Evolutionary conservation across 2,329 filamentous ascomycete species (phyloP).

Genomic region (Metarhizium robertsii): DNA sequence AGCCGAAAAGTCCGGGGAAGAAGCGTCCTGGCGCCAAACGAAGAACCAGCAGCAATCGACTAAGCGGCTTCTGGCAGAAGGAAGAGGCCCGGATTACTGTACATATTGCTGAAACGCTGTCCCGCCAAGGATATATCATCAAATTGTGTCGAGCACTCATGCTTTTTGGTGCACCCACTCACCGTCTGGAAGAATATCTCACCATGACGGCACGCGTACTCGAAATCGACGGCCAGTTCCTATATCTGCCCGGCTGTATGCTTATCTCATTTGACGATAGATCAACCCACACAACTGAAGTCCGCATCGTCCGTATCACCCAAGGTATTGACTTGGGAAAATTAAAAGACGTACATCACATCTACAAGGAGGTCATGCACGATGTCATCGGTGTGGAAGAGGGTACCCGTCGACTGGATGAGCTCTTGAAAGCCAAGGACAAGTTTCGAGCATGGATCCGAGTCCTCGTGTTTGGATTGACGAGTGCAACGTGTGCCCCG

Average conservation of each 20-base stretch:
- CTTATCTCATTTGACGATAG: conserved; percentile 78
- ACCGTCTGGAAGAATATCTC: conserved; percentile 84
- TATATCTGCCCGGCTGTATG: conserved; percentile 89
- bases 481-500: conserved; percentile 61
- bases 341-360: conserved; percentile 49
- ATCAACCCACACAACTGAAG: conserved; percentile 55
- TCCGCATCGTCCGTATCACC: conserved; percentile 50
- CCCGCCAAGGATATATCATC: conserved; percentile 72
- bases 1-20: conserved; percentile 16
- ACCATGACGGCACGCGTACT: conserved; percentile 75
- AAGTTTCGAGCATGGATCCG: conserved; percentile 44
- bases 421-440: conserved; percentile 42
- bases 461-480: conserved; percentile 62
- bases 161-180: conserved; percentile 81
- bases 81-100: conserved; percentile 37
- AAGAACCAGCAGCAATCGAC: conserved; percentile 23
- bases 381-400: conserved; percentile 50
- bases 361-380: conserved; percentile 58
- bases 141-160: conserved; percentile 79
- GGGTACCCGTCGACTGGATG: conserved; percentile 42
- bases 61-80: conserved; percentile 30
- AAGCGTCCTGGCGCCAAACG: conserved; percentile 27
- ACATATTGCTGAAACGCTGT: conserved; percentile 57
- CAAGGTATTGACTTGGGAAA: conserved; percentile 54
- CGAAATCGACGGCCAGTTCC: conserved; percentile 77